phyloP scores from a whole-genome alignment of 495 filamentous ascomycete species.

The Penicillium psychrofluorescens region DNA sequence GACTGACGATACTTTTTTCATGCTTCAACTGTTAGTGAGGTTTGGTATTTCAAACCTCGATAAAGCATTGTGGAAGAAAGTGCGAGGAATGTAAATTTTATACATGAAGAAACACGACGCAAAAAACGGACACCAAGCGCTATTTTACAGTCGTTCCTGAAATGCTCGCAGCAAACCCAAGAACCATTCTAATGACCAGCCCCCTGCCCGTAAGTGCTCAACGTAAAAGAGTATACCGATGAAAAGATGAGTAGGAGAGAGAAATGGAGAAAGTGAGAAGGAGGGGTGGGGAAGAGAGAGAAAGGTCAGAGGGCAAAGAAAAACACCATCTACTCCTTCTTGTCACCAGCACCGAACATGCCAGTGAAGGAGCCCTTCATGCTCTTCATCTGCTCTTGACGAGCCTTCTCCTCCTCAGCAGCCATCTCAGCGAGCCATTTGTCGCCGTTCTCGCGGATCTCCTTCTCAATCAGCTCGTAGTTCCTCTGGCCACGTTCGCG shows the following conservation, averaged over 20 bases:
- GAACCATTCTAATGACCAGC: constrained; percentile 20
- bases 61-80: too few relatives aligned
- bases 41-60: too few relatives aligned
- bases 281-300: background rate
- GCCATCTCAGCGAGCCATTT: constrained; percentile 92
- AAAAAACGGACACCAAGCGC: constrained; percentile 24
- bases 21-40: too few relatives aligned
- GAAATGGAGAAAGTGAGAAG: background rate
- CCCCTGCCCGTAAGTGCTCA: constrained; percentile 14
- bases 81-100: constrained; percentile 21
- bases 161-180: constrained; percentile 18
- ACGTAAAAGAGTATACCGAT: constrained; percentile 7
- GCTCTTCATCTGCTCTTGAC: constrained; percentile 83
- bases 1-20: too few relatives aligned
- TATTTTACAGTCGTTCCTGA: constrained; percentile 37
- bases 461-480: constrained; percentile 79
- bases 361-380: constrained; percentile 63
- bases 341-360: constrained; percentile 40
- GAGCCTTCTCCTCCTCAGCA: constrained; percentile 72
- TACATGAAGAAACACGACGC: constrained; percentile 22
- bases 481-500: constrained; percentile 84
- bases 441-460: constrained; percentile 86
- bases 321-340: constrained; percentile 16
- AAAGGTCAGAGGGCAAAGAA: constrained; percentile 3
- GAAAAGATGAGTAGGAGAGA: constrained; percentile 12